These are phyloP conservation scores for Leishmania braziliensis DNA, from an alignment of 208 protist genomes.

Conservation along the genomic window DNA sequence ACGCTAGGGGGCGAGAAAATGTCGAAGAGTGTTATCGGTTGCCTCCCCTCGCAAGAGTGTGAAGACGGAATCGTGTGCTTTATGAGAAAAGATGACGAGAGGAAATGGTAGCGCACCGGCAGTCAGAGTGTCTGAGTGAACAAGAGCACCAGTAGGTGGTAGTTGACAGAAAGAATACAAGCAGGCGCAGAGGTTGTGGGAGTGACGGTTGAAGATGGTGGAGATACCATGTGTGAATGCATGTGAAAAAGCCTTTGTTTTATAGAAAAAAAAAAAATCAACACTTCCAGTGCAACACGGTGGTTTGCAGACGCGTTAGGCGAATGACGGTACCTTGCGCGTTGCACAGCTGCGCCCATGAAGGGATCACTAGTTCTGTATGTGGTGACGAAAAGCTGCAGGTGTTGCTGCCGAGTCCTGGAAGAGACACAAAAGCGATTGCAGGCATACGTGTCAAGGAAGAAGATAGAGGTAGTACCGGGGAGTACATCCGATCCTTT, in stretches of 20 bases:
- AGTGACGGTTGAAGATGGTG: not conserved
- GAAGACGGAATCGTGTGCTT: not conserved
- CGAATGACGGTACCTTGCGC: not conserved
- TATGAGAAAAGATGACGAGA: not conserved
- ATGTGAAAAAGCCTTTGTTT: not conserved
- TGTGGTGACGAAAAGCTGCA: not conserved
- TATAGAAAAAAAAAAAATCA: too few species aligned
- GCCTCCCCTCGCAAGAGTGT: not conserved
- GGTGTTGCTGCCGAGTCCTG: not conserved
- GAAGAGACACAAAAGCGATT: not conserved
- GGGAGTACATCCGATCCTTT: not conserved
- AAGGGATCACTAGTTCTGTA: not conserved
- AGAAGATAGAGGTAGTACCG: not conserved
- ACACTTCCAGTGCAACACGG: not conserved
- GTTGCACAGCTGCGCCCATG: not conserved
- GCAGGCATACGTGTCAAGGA: not conserved
- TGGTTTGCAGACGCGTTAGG: not conserved
- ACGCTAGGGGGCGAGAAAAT: not conserved
- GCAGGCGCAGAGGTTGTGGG: not conserved
- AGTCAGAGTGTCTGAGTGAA: not conserved
- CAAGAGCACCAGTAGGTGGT: not conserved
- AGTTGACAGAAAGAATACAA: conserved; percentile 3
- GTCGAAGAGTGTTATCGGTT: not conserved
- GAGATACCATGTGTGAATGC: not conserved
- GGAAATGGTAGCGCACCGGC: not conserved